A percentile compares a stretch with the other conserved stretches of the same genome.
Evolutionary conservation across 805 yeast genomes (phyloP).

Genomic region (Pichia kluyveri): DNA sequence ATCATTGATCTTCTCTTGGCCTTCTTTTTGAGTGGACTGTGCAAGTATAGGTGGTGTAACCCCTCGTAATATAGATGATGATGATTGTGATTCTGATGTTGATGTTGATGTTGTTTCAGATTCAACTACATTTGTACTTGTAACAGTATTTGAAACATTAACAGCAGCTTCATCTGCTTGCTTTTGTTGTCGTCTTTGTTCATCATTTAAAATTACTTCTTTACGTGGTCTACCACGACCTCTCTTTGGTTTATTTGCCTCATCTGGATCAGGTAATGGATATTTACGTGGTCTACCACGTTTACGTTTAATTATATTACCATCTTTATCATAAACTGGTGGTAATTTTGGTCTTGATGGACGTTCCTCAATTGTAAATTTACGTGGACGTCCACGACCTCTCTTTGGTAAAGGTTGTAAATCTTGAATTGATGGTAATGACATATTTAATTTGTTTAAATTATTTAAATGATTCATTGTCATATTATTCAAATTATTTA

Average conservation of each 20-base stretch:
- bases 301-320: slow-evolving; percentile 1
- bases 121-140: too few relatives aligned
- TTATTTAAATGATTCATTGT: too few relatives aligned
- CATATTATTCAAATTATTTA: not conserved
- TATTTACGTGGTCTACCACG: slow-evolving; percentile 8
- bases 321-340: slow-evolving; percentile 3
- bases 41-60: too few relatives aligned
- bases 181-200: too few relatives aligned
- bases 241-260: not conserved
- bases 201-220: too few relatives aligned
- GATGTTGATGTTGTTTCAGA: too few relatives aligned
- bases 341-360: slow-evolving; percentile 6
- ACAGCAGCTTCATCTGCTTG: too few relatives aligned
- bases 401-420: not conserved
- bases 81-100: not conserved
- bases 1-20: too few relatives aligned
- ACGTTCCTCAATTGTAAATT: slow-evolving; percentile 3
- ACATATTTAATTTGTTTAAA: not conserved
- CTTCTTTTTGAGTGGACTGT: too few relatives aligned
- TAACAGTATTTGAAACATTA: too few relatives aligned
- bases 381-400: slow-evolving; percentile 7
- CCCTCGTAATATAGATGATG: too few relatives aligned
- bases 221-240: slow-evolving; percentile 6
- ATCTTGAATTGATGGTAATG: not conserved
- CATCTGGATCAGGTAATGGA: not conserved